Base-by-base conservation (phyloP, 2,329 filamentous ascomycete species). In the Ramularia endophylla region DNA sequence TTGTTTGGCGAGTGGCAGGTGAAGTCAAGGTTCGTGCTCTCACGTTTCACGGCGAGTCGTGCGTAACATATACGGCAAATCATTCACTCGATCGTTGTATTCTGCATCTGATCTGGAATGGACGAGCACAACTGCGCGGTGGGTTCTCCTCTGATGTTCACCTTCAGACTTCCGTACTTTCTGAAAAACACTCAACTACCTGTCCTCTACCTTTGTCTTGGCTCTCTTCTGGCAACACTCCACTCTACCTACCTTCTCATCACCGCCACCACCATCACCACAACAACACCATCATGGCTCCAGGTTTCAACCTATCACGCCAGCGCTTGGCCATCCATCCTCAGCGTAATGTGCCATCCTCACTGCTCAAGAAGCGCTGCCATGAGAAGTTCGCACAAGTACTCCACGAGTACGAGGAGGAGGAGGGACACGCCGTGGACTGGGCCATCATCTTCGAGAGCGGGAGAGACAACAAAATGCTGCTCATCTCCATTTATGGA, bases 241-340 rank as follows among this genome's bases (percentile, higher is more conserved):
- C 22, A 6, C 22, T 6, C 22, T 11, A 25, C 6, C 22, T 25
- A 18, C 16, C 8, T 11, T 17, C 11, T 13, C 28, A 19, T 18
- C 13, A 16, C 13, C 11, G 17, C 22, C 19, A 27, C 30, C 17
- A 34, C 20, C 29, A 39, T 27, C 27, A 28, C 37, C 27, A 39
- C 37, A 20, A 18, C 27, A 30, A 39, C 8, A 18, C 36, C n/a
- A 20, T 31, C 37, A 22, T 25, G 22, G 22, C 22, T 25, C 22
- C 22, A 25, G 11, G 6, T 11, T 11, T 11, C 22, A 25, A 11
- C 6, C 22, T 11, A 11, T 11, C 22, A 6, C 6, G 22, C 11
- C 6, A 11, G 11, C 22, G 11, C 6, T 11, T 25, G 6, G 22
- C 22, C 32, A 22, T 32, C 30, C 30, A 32, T 13, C 15, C 13